phyloP scores from a whole-genome alignment of 2,329 filamentous ascomycete genomes.

The Paracorniculantispora psalliotae region DNA sequence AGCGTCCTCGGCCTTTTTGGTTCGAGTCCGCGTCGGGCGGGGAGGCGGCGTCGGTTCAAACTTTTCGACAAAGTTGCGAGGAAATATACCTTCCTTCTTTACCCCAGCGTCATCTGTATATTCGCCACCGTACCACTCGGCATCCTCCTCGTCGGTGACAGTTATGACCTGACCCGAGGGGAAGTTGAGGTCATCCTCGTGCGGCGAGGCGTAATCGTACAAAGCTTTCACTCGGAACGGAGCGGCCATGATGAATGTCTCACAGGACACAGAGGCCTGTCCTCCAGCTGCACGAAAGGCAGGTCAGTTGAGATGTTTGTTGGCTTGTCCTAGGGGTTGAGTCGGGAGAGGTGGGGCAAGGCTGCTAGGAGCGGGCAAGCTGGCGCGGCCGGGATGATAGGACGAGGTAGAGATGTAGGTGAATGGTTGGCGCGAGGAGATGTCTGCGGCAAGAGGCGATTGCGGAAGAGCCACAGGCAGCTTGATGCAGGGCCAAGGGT shows the following conservation, averaged over 20 bases:
- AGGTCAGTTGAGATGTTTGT: slow-evolving; percentile 13
- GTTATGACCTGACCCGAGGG: slow-evolving; percentile 82
- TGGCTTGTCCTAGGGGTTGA: slow-evolving; percentile 9
- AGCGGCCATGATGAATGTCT: slow-evolving; percentile 56
- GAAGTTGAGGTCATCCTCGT: slow-evolving; percentile 94
- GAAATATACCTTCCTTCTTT: slow-evolving; percentile 83
- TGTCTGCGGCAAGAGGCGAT: background rate
- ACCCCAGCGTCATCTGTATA: slow-evolving; percentile 71
- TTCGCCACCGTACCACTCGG: slow-evolving; percentile 89
- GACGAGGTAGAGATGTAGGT: background rate
- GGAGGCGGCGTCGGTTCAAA: slow-evolving; percentile 89
- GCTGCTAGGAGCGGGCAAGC: slow-evolving; percentile 3
- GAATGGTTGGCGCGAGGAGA: background rate
- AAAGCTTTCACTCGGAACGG: slow-evolving; percentile 93
- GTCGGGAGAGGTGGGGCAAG: slow-evolving; percentile 10
- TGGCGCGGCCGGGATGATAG: background rate
- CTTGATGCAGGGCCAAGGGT: background rate
- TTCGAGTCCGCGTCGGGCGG: slow-evolving; percentile 69
- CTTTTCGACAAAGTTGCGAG: slow-evolving; percentile 94
- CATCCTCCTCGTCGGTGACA: slow-evolving; percentile 87
- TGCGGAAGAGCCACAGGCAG: background rate
- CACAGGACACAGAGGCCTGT: slow-evolving; percentile 7
- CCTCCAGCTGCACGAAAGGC: slow-evolving; percentile 3
- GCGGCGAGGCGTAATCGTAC: slow-evolving; percentile 87
- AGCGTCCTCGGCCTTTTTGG: slow-evolving; percentile 47